Evolutionary conservation across 331 rosid species (phyloP).

Genomic region (Ulmus americana): DNA sequence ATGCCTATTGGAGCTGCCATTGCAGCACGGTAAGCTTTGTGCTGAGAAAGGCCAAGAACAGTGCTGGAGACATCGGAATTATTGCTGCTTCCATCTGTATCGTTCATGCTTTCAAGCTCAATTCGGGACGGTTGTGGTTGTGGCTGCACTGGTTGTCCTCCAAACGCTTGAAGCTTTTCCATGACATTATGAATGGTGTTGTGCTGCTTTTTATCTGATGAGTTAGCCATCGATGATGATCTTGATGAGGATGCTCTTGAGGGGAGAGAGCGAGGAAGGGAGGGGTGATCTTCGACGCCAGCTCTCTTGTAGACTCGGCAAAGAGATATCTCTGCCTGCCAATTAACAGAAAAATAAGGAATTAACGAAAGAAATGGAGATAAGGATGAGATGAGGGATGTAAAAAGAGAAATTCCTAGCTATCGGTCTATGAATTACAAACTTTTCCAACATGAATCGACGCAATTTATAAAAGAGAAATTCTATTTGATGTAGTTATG

Average conservation of each 20-base stretch:
- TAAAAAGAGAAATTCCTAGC: not conserved
- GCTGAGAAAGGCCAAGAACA: conserved; percentile 51
- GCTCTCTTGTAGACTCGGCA: conserved; percentile 92
- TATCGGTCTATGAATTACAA: no score
- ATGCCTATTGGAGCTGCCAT: conserved; percentile 15
- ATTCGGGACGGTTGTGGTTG: not conserved
- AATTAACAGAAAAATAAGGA: not conserved
- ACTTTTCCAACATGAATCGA: no score
- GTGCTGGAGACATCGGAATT: conserved; percentile 25
- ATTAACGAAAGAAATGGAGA: not conserved
- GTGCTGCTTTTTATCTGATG: conserved; percentile 18
- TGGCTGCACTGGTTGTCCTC: conserved; percentile 18
- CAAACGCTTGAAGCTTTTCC: conserved; percentile 25
- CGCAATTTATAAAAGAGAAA: no score
- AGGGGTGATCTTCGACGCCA: conserved; percentile 88
- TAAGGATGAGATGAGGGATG: not conserved
- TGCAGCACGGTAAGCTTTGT: conserved; percentile 22
- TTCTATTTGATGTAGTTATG: no score
- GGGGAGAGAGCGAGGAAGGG: conserved; percentile 71
- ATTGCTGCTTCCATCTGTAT: conserved; percentile 27
- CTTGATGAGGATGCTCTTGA: conserved; percentile 47
- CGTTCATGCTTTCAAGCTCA: conserved; percentile 20
- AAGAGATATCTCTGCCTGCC: conserved; percentile 84
- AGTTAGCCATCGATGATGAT: conserved; percentile 4
- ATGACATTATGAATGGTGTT: conserved; percentile 23